Conservation (phyloP, 345 rosid genomes). For the Mercurialis annua region DNA sequence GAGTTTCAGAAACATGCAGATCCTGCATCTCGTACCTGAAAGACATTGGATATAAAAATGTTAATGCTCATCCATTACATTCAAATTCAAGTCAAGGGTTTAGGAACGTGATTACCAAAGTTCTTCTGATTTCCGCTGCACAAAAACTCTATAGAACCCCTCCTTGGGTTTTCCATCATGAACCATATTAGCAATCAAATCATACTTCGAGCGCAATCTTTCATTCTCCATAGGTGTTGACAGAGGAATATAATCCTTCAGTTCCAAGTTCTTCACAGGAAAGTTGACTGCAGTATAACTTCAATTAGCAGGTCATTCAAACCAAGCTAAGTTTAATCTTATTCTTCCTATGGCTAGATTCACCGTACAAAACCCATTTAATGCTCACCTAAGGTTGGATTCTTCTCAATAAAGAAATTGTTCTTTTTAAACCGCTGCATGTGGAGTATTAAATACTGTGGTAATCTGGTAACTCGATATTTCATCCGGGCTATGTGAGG, state of each 20-base stretch:
- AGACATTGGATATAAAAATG: constrained; percentile 7
- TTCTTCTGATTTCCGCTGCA: constrained; percentile 94
- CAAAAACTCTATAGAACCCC: constrained; percentile 89
- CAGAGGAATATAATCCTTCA: constrained; percentile 91
- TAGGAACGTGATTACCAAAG: constrained; percentile 49
- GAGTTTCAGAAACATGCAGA: constrained; percentile 90
- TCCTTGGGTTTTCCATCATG: constrained; percentile 97
- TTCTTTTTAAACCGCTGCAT: constrained; percentile 94
- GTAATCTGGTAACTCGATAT: constrained; percentile 71
- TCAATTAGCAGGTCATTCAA: neutral
- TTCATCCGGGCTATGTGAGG: constrained; percentile 80
- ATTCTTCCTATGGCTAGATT: neutral
- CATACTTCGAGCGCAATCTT: constrained; percentile 68
- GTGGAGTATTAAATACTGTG: constrained; percentile 79
- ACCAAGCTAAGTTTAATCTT: neutral
- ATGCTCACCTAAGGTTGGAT: constrained; percentile 81
- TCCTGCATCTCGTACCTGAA: constrained; percentile 99
- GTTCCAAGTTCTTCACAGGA: constrained; percentile 89
- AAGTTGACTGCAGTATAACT: constrained; percentile 68
- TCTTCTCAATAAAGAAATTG: constrained; percentile 91
- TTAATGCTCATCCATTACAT: neutral
- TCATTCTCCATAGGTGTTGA: constrained; percentile 59
- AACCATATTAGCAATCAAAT: constrained; percentile 89
- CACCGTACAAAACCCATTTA: neutral
- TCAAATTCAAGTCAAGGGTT: neutral